Evolutionary conservation across 768 basidiomycete genomes (phyloP).

Genomic region (Termitomyces sp.): DNA sequence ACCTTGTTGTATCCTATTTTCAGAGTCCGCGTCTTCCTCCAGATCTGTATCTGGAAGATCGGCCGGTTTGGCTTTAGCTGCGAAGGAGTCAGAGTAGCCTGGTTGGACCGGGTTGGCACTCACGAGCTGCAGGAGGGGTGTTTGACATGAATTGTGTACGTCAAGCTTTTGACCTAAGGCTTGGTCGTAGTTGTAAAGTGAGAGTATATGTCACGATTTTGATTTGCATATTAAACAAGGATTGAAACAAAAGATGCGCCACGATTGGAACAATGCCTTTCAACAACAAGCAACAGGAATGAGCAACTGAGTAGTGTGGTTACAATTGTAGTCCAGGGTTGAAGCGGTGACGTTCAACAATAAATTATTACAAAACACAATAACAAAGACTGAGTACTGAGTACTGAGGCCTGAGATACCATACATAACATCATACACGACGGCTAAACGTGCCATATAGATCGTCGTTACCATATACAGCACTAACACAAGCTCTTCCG

Average conservation of each 20-base stretch:
- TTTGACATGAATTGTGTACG: conserved; percentile 2
- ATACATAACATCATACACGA: not conserved
- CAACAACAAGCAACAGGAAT: not conserved
- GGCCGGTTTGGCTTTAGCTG: conserved; percentile 12
- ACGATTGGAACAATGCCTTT: conserved; percentile 3
- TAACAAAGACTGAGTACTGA: not conserved
- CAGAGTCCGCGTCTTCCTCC: conserved; percentile 2
- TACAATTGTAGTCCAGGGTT: not conserved
- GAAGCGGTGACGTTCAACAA: too few relatives aligned
- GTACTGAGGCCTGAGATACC: too few relatives aligned
- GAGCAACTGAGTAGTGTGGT: not conserved
- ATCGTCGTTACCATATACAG: not conserved
- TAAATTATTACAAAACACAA: not conserved
- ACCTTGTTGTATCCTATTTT: not conserved
- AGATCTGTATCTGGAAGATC: conserved; percentile 14
- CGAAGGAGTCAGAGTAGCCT: not conserved
- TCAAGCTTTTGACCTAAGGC: not conserved
- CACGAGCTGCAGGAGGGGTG: conserved; percentile 9
- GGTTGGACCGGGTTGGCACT: not conserved
- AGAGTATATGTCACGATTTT: conserved; percentile 2
- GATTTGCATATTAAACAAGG: not conserved
- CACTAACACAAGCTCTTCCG: not conserved
- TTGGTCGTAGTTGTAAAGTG: not conserved
- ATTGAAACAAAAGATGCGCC: not conserved
- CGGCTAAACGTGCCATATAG: not conserved